Evolutionary conservation across 2,329 filamentous ascomycete genomes (phyloP).

Genomic region (Gremmenia infestans): DNA sequence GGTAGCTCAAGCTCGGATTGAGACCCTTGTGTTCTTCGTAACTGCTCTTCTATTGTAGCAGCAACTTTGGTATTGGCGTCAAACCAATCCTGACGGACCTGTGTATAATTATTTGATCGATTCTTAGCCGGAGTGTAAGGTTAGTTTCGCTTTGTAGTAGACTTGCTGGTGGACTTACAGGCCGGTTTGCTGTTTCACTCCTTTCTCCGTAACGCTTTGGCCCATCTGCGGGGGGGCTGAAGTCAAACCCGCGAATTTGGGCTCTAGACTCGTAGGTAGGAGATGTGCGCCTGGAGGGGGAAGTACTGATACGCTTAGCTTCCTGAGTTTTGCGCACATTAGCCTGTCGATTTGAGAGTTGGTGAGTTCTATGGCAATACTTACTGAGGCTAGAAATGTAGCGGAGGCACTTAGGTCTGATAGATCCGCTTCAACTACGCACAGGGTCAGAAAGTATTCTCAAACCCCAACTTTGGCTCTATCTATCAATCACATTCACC

Average conservation of each 20-base stretch:
- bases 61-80: background rate
- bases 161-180: too few species aligned
- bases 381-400: slow-evolving; percentile 28
- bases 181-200: too few species aligned
- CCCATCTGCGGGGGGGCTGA: too few species aligned
- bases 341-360: background rate
- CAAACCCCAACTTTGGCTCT: background rate
- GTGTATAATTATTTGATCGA: too few species aligned
- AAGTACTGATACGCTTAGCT: slow-evolving; percentile 30
- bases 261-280: too few species aligned
- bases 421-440: slow-evolving; percentile 25
- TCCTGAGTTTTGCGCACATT: slow-evolving; percentile 17
- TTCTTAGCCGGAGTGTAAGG: too few species aligned
- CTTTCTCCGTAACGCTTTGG: too few species aligned
- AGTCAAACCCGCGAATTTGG: too few species aligned
- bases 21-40: background rate
- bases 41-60: slow-evolving; percentile 4
- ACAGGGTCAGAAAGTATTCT: background rate
- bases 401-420: slow-evolving; percentile 19
- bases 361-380: background rate
- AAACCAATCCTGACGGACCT: too few species aligned
- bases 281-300: slow-evolving; percentile 3
- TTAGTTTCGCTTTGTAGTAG: too few species aligned
- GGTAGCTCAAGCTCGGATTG: slow-evolving; percentile 37
- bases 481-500: background rate